Base-by-base conservation (phyloP, 2,329 filamentous ascomycete species). In the Sporothrix humicola region DNA sequence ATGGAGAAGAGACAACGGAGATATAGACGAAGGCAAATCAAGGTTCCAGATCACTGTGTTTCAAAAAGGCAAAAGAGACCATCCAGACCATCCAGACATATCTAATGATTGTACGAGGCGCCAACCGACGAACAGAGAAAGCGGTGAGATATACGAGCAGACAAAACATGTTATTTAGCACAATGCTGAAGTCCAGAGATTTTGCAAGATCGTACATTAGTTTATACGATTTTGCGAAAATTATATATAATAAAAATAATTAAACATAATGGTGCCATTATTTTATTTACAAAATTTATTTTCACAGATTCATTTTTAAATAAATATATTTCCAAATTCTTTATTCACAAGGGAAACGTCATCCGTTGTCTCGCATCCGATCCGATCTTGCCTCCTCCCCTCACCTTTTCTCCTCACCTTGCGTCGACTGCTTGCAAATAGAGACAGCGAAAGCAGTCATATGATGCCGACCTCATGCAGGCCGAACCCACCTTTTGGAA, bases 401-500 rank as follows among this genome's bases (percentile, higher is more conserved):
- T 37, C 31, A 37, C 31, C 56, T 17, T 37, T 56, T 37, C 26
- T 46, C 42, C 61, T 66, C 42, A 66, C 12, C 61, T 48, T 2
- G 42, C 26, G 23, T 37, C 17, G 56, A 56, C 56, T 37, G 31
- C 31, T 20, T 59, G 23, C 26, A 37, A 59, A 26, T 4, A 15
- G n/a, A 20, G 61, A 37, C 31, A 10, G 59, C 42, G 31, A 37
- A 37, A 37, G 50, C 13, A 54, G 66, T 70, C 68, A 70, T 70
- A 70, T 70, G 68, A 70, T 58, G 37, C 12, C 10, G 26, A 46
- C 68, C 15, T 46, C 68, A 70, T 70, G 68, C 52, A 58, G 68
- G 68, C 61, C 10, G 6, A 66, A 48, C 20, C n/a, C 42, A 26
- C 68, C n/a, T 26, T 37, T 48, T 26, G 23, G 56, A 37, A 37